Conservation (phyloP, 1,284 basidiomycete species). For the Rhodotorula sp. region DNA sequence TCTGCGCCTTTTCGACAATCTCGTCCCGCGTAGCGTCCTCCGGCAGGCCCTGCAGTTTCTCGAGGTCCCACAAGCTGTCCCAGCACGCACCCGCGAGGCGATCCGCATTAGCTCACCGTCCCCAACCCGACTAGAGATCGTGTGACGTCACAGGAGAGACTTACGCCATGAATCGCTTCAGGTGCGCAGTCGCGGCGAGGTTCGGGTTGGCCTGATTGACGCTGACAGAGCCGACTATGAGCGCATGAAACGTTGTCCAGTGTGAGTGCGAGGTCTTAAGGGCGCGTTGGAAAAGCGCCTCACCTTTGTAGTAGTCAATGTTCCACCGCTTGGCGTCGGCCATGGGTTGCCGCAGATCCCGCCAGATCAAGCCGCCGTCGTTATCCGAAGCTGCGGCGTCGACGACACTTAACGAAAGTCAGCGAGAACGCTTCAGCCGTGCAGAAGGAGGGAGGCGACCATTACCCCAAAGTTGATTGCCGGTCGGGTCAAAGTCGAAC, state of each 20-base stretch:
- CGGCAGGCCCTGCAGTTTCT: slow-evolving; percentile 22
- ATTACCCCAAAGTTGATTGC: slow-evolving; percentile 47
- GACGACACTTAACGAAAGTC: background rate
- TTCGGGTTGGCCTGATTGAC: slow-evolving; percentile 41
- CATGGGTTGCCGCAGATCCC: slow-evolving; percentile 49
- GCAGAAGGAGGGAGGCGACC: too few relatives aligned
- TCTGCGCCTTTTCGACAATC: slow-evolving; percentile 18
- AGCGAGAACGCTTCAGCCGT: background rate
- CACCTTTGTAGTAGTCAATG: slow-evolving; percentile 32
- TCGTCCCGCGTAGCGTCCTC: slow-evolving; percentile 7
- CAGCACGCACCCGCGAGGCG: too few relatives aligned
- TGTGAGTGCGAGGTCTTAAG: too few relatives aligned
- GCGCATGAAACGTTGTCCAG: too few relatives aligned
- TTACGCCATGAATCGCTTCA: slow-evolving; percentile 37
- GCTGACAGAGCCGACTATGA: slow-evolving; percentile 39
- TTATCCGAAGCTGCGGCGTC: slow-evolving; percentile 47
- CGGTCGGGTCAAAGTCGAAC: slow-evolving; percentile 52
- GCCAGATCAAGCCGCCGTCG: slow-evolving; percentile 52
- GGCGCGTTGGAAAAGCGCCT: background rate
- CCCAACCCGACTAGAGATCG: background rate
- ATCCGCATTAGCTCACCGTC: background rate
- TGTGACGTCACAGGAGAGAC: background rate
- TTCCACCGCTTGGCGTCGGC: slow-evolving; percentile 39
- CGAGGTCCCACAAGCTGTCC: slow-evolving; percentile 41
- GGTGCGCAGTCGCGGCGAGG: slow-evolving; percentile 40